Percentiles rank a stretch among this genome's conserved stretches.
phyloP scores from a whole-genome alignment of 2,329 filamentous ascomycete species.

The Fusarium praegraminearum region DNA sequence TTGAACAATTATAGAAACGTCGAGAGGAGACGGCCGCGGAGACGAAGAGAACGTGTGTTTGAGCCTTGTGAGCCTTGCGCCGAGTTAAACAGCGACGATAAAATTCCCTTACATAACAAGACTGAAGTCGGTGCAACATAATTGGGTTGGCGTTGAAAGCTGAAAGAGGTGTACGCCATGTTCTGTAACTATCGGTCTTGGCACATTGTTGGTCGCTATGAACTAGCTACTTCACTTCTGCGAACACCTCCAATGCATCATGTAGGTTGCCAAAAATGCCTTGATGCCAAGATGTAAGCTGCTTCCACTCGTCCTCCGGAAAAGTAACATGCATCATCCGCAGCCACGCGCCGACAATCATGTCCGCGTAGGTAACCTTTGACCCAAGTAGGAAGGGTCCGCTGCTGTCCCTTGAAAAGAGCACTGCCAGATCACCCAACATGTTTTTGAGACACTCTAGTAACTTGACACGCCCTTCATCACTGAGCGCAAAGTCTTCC shows the following conservation, averaged over 20 bases:
- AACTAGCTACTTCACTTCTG: slow-evolving; percentile 46
- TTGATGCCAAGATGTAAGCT: slow-evolving; percentile 61
- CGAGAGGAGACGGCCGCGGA: not conserved
- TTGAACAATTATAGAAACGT: not conserved
- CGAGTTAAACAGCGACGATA: not conserved
- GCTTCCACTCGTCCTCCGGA: slow-evolving; percentile 60
- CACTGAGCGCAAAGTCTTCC: slow-evolving; percentile 56
- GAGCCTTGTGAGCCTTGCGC: not conserved
- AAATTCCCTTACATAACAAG: not conserved
- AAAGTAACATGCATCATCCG: slow-evolving; percentile 58
- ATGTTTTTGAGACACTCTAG: slow-evolving; percentile 55
- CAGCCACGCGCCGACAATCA: slow-evolving; percentile 69
- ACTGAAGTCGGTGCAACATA: not conserved
- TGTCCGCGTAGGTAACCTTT: slow-evolving; percentile 63
- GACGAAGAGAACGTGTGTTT: not conserved
- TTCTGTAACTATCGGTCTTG: not conserved
- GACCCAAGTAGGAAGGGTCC: slow-evolving; percentile 64
- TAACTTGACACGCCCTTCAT: slow-evolving; percentile 56
- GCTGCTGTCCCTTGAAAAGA: slow-evolving; percentile 54
- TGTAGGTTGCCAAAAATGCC: slow-evolving; percentile 64
- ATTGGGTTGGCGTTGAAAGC: not conserved
- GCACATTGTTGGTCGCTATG: not conserved
- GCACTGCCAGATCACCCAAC: slow-evolving; percentile 57
- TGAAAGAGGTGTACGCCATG: not conserved
- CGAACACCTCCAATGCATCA: slow-evolving; percentile 58